Evolutionary conservation across 2,329 filamentous ascomycete genomes (phyloP).

Genomic region (Botrytis galanthina): DNA sequence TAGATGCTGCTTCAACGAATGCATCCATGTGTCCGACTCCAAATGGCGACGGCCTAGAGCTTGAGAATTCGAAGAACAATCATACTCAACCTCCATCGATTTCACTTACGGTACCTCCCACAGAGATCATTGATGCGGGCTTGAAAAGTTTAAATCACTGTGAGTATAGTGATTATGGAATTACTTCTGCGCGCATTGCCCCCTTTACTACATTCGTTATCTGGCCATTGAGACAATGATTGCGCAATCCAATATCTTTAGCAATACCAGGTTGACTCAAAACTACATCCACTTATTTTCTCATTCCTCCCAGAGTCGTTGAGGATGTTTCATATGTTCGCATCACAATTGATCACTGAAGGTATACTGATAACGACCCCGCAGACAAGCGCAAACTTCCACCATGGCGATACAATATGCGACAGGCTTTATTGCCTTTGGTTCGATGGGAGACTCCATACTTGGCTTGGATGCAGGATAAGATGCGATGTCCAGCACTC

Average conservation of each 20-base stretch:
- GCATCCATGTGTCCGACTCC: conserved; percentile 39
- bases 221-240: not conserved
- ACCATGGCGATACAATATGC: conserved; percentile 81
- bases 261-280: not conserved
- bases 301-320: not conserved
- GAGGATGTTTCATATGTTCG: too few species aligned
- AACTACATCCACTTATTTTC: not conserved
- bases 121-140: conserved; percentile 63
- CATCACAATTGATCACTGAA: not conserved
- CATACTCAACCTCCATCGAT: conserved; percentile 33
- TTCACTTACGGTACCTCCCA: conserved; percentile 31
- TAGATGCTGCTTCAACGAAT: conserved; percentile 35
- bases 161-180: conserved; percentile 38
- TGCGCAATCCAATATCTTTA: not conserved
- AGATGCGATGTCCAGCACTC: conserved; percentile 75
- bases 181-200: not conserved
- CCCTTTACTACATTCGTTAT: not conserved
- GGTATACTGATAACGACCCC: conserved; percentile 15
- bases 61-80: conserved; percentile 35
- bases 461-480: conserved; percentile 80
- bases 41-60: conserved; percentile 37
- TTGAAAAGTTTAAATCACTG: conserved; percentile 78
- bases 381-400: conserved; percentile 81
- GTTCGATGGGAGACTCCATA: conserved; percentile 95
- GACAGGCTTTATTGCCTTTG: conserved; percentile 78